phyloP scores from a whole-genome alignment of 768 basidiomycete genomes.

The Gymnopilus junonius region DNA sequence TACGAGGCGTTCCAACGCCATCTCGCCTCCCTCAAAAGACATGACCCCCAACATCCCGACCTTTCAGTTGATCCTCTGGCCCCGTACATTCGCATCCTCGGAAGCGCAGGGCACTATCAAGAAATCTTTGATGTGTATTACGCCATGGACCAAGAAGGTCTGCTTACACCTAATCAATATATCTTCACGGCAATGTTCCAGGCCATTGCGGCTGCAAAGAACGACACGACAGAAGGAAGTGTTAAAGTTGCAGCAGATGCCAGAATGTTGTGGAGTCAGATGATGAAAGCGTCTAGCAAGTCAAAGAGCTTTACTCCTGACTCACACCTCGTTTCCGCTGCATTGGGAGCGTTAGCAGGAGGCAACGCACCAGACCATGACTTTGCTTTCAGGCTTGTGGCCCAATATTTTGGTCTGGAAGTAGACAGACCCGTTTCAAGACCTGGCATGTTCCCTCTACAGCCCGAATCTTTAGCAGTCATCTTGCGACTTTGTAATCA shows the following conservation, averaged over 20 bases:
- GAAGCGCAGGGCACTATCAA: slow-evolving; percentile 60
- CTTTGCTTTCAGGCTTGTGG: slow-evolving; percentile 68
- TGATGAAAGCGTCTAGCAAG: slow-evolving; percentile 55
- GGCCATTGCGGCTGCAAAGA: slow-evolving; percentile 40
- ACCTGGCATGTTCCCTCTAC: slow-evolving; percentile 45
- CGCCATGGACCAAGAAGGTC: slow-evolving; percentile 64
- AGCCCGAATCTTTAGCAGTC: slow-evolving; percentile 51
- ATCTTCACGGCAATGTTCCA: slow-evolving; percentile 72
- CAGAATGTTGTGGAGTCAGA: slow-evolving; percentile 71
- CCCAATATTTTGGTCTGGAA: slow-evolving; percentile 65
- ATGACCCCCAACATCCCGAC: slow-evolving; percentile 50
- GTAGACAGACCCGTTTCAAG: slow-evolving; percentile 44
- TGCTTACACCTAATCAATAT: slow-evolving; percentile 59
- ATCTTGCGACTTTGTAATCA: slow-evolving; percentile 60
- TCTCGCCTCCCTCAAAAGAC: slow-evolving; percentile 49
- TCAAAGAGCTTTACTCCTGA: slow-evolving; percentile 54
- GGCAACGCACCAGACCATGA: slow-evolving; percentile 64
- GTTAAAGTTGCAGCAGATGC: slow-evolving; percentile 65
- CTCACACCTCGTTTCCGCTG: slow-evolving; percentile 51
- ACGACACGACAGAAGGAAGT: slow-evolving; percentile 29
- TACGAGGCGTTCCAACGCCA: slow-evolving; percentile 63
- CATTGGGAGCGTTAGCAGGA: slow-evolving; percentile 57
- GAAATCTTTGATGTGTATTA: slow-evolving; percentile 80
- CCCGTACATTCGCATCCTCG: slow-evolving; percentile 71
- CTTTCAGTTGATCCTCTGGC: slow-evolving; percentile 55